A percentile compares a stretch with the other conserved stretches of the same genome.
Evolutionary conservation across 2,329 filamentous ascomycete genomes (phyloP).

Genomic region (Cercospora janseana): DNA sequence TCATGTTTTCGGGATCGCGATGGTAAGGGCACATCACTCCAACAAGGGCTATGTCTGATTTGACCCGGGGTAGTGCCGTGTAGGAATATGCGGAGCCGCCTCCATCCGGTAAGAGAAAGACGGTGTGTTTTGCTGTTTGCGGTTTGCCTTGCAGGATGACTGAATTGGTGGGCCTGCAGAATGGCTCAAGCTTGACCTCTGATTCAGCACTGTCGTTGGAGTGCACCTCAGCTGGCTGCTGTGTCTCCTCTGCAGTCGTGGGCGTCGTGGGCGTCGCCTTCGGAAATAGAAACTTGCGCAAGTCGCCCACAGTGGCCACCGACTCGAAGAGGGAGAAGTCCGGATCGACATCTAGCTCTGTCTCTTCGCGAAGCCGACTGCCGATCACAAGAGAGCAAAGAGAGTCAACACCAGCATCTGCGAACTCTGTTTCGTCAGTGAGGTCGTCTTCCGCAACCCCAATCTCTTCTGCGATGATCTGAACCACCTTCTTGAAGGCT

Average conservation of each 20-base stretch:
- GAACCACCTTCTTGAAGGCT: neutral
- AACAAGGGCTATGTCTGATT: conserved; percentile 9
- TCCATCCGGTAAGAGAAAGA: conserved; percentile 47
- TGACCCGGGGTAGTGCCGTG: conserved; percentile 39
- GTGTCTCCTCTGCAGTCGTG: conserved; percentile 4
- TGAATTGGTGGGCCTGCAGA: conserved; percentile 7
- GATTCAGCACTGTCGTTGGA: neutral
- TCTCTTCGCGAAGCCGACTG: conserved; percentile 30
- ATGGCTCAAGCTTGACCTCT: neutral
- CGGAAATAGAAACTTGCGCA: too few species aligned
- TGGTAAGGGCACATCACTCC: conserved; percentile 49
- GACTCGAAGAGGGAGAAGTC: conserved; percentile 16
- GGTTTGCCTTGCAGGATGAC: conserved; percentile 24
- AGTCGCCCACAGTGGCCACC: too few species aligned
- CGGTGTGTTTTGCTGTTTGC: conserved; percentile 16
- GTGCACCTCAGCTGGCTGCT: conserved; percentile 3
- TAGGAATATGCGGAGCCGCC: conserved; percentile 50
- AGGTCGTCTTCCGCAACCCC: conserved; percentile 31
- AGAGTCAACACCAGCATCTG: conserved; percentile 36
- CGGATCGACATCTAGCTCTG: conserved; percentile 22
- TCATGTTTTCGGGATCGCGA: conserved; percentile 15
- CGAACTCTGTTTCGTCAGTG: conserved; percentile 29
- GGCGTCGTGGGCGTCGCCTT: too few species aligned
- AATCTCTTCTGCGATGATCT: conserved; percentile 34
- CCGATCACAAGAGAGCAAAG: conserved; percentile 31